A percentile compares a stretch with the other conserved stretches of the same genome.
phyloP scores from a whole-genome alignment of 202 grass and related monocot genomes.

The Setaria viridis region DNA sequence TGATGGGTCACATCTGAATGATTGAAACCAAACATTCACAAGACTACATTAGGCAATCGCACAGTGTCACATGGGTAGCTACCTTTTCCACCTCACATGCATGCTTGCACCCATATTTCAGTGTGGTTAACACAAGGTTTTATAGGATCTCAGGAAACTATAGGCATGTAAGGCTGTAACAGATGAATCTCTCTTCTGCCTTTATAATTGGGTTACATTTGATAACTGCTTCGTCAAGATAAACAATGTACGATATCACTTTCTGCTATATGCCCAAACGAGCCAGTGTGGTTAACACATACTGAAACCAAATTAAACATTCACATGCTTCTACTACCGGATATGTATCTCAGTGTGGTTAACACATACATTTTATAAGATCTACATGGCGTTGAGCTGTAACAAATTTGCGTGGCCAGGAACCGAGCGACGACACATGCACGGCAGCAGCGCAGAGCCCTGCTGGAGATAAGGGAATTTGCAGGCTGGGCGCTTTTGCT shows the following conservation, averaged over 20 bases:
- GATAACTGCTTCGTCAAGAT: no score
- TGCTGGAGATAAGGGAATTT: constrained; percentile 56
- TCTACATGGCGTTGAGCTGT: neutral
- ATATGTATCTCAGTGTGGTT: neutral
- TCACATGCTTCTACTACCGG: neutral
- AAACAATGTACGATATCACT: no score
- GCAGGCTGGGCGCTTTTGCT: neutral
- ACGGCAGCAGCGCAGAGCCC: neutral
- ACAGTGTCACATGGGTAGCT: neutral
- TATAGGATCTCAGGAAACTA: neutral
- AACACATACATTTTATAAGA: neutral
- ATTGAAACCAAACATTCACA: neutral
- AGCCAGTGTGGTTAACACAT: no score
- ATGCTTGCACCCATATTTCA: neutral
- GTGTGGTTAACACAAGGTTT: neutral
- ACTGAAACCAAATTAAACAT: no score
- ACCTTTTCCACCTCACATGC: neutral
- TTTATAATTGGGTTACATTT: no score
- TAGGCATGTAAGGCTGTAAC: no score
- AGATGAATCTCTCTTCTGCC: no score
- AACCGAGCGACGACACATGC: constrained; percentile 29
- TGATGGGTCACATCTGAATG: constrained; percentile 14
- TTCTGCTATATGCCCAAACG: no score
- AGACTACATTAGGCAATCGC: neutral
- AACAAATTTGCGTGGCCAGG: constrained; percentile 40